phyloP scores from a whole-genome alignment of 23 red algal genomes.

The Pyropia yezoensis region DNA sequence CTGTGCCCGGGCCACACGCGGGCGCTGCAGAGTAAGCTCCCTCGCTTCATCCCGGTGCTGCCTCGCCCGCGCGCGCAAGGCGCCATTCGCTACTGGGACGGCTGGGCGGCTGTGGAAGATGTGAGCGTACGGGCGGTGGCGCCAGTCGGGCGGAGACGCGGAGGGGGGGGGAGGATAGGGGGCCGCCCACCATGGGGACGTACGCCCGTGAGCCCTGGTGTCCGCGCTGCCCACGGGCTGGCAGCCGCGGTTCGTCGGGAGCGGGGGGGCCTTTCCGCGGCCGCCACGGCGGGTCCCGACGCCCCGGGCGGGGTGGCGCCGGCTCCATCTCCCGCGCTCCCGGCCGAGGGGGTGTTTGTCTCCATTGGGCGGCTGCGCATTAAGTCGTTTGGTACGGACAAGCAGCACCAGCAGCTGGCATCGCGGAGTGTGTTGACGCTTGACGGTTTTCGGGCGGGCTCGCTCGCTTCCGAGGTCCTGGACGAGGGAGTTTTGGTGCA shows the following conservation, averaged over 20 bases:
- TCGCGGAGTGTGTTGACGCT: too few species aligned
- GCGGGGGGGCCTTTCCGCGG: neutral
- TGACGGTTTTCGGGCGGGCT: too few species aligned
- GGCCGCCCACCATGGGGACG: neutral
- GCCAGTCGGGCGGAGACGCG: neutral
- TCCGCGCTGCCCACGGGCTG: neutral
- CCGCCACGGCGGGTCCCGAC: slow-evolving; percentile 5
- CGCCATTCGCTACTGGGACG: slow-evolving; percentile 42
- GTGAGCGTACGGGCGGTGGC: slow-evolving; percentile 23
- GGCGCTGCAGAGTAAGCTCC: slow-evolving; percentile 32
- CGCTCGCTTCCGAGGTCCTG: too few species aligned
- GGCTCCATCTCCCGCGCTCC: too few species aligned
- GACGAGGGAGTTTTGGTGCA: too few species aligned
- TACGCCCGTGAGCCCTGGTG: neutral
- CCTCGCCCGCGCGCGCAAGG: slow-evolving; percentile 23
- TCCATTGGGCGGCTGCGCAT: too few species aligned
- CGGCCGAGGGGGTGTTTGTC: too few species aligned
- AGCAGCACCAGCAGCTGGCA: too few species aligned
- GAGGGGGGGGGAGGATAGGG: neutral
- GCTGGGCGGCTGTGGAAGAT: slow-evolving; percentile 17
- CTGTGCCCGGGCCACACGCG: slow-evolving; percentile 39
- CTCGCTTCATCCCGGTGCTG: slow-evolving; percentile 27
- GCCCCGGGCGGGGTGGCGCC: too few species aligned
- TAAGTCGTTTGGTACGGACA: too few species aligned
- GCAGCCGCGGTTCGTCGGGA: slow-evolving; percentile 5